Conservation (phyloP, 108 stramenopile genomes). For the Cyclotella atomus region DNA sequence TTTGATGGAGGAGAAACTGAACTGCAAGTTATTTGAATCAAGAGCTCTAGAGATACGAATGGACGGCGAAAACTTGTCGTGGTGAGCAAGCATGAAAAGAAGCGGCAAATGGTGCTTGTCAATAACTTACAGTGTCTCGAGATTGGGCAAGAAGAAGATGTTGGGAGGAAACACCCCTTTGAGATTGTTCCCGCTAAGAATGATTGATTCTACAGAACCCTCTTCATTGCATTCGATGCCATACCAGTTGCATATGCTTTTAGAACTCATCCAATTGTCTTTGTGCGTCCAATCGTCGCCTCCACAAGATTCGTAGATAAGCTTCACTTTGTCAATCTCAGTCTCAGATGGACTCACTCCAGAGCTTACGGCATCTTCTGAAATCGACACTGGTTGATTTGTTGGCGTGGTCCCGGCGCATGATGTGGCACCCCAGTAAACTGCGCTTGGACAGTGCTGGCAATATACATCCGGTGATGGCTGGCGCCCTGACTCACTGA, state of each 20-base stretch:
- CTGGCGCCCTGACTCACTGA: conserved; percentile 60
- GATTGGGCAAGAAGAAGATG: conserved; percentile 64
- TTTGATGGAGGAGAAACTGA: conserved; percentile 72
- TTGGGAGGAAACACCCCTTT: conserved; percentile 60
- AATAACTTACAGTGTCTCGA: conserved; percentile 63
- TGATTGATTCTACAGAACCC: conserved; percentile 54
- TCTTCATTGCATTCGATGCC: conserved; percentile 60
- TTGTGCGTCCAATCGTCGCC: conserved; percentile 54
- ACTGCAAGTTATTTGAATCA: conserved; percentile 69
- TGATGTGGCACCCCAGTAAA: conserved; percentile 54
- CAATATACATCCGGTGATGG: conserved; percentile 38
- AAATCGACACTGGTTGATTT: conserved; percentile 3
- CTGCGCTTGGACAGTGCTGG: conserved; percentile 44
- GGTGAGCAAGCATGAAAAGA: too few species aligned
- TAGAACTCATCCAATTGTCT: conserved; percentile 65
- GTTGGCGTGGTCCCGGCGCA: conserved; percentile 46
- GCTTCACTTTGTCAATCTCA: conserved; percentile 51
- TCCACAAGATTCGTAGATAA: conserved; percentile 58
- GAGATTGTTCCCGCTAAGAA: conserved; percentile 70
- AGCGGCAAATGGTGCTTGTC: too few species aligned
- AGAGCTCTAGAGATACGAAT: conserved; percentile 28
- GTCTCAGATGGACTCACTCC: neutral
- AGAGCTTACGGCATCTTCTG: neutral
- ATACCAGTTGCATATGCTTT: conserved; percentile 67
- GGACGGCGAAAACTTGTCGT: neutral